These are phyloP conservation scores for Glycine tomentella DNA, from an alignment of 306 rosid species.

Conservation along the genomic window DNA sequence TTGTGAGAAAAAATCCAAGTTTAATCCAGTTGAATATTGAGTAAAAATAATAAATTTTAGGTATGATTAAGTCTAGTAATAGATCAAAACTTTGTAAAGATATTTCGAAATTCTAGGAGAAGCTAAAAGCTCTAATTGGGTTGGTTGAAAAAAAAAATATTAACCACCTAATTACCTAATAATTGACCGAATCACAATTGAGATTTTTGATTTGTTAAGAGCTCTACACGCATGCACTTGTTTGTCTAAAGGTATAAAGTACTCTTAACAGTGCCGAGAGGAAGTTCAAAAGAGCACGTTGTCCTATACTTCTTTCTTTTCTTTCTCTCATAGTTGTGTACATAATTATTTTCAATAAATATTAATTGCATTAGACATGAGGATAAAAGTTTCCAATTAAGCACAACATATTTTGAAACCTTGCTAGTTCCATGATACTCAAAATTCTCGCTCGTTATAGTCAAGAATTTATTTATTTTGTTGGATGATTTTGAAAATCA, in stretches of 20 bases:
- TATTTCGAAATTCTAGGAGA: no score
- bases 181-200: background rate
- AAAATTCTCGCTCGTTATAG: background rate
- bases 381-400: conserved; percentile 23
- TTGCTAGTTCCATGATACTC: background rate
- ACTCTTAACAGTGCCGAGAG: no score
- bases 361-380: conserved; percentile 12
- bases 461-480: conserved; percentile 32
- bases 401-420: background rate
- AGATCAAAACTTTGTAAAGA: no score
- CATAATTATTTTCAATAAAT: conserved; percentile 4
- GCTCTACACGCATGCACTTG: conserved; percentile 1
- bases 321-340: background rate
- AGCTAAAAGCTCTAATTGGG: no score
- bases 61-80: no score
- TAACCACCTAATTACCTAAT: background rate
- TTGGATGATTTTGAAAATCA: conserved; percentile 40
- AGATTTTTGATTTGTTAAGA: conserved; percentile 11
- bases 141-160: no score
- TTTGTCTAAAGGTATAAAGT: background rate
- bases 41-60: no score
- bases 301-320: background rate
- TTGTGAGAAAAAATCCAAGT: no score
- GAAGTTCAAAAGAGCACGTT: background rate
- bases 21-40: no score